Evolutionary conservation across 2,329 filamentous ascomycete genomes (phyloP).

Genomic region (Myriosclerotinia duriaeana): DNA sequence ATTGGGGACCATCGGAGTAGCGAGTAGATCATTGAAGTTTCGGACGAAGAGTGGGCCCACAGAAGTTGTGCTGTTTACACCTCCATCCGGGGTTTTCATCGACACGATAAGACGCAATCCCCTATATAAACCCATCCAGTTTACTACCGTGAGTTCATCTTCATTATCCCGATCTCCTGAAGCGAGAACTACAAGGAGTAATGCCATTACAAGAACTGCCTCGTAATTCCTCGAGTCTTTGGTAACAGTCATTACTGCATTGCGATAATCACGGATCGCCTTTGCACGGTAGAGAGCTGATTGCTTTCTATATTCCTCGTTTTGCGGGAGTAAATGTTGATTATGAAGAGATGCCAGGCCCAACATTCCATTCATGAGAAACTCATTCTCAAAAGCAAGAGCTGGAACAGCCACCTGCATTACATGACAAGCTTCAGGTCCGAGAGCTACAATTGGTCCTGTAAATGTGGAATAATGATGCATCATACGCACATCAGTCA

Average conservation of each 20-base stretch:
- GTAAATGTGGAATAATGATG: constrained; percentile 38
- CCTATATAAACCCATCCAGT: constrained; percentile 36
- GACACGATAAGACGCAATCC: constrained; percentile 25
- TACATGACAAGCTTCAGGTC: constrained; percentile 24
- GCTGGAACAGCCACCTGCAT: constrained; percentile 33
- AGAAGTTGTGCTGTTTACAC: constrained; percentile 15
- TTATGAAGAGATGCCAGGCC: constrained; percentile 37
- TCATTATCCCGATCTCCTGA: constrained; percentile 28
- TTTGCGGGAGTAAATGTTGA: constrained; percentile 30
- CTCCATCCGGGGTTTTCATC: constrained; percentile 15
- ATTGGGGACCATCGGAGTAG: constrained; percentile 31
- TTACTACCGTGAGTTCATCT: constrained; percentile 32
- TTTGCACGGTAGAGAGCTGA: constrained; percentile 34
- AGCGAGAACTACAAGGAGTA: constrained; percentile 35
- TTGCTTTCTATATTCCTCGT: constrained; percentile 25
- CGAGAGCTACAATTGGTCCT: constrained; percentile 29
- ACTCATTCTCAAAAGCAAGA: constrained; percentile 38
- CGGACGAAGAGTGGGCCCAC: constrained; percentile 35
- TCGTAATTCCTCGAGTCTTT: constrained; percentile 31
- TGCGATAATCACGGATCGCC: constrained; percentile 34
- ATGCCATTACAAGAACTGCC: constrained; percentile 35
- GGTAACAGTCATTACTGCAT: constrained; percentile 27
- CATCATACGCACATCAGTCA: constrained; percentile 35
- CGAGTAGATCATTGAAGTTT: constrained; percentile 28
- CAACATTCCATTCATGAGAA: constrained; percentile 35